A percentile compares a stretch with the other conserved stretches of the same genome.
Conservation (phyloP, 2,329 filamentous ascomycete species). For the Alternaria longipes region DNA sequence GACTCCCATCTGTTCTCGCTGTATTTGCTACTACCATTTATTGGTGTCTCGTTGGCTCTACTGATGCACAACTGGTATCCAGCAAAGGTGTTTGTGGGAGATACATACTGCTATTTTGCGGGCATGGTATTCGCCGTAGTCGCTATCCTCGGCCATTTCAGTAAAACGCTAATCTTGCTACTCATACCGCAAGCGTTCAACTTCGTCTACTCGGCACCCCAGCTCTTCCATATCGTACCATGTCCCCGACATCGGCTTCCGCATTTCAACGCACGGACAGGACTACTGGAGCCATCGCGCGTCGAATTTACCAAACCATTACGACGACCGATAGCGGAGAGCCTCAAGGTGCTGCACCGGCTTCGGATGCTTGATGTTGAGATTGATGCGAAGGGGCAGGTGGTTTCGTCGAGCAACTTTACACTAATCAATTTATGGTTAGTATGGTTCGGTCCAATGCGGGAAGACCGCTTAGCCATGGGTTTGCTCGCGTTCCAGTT, state of each 20-base stretch:
- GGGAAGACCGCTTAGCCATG: conserved; percentile 82
- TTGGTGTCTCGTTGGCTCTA: conserved; percentile 88
- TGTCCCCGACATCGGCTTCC: conserved; percentile 94
- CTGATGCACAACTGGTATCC: conserved; percentile 96
- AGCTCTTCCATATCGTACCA: conserved; percentile 88
- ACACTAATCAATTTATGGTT: conserved; percentile 96
- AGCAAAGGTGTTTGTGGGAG: conserved; percentile 92
- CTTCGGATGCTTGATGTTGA: conserved; percentile 74
- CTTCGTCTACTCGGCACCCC: conserved; percentile 91
- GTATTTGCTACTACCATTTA: conserved; percentile 92
- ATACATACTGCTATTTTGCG: conserved; percentile 99
- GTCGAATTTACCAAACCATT: conserved; percentile 80
- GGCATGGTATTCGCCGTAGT: conserved; percentile 99
- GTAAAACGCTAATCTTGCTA: conserved; percentile 91
- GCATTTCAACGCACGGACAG: conserved; percentile 84
- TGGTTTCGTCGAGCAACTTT: conserved; percentile 86
- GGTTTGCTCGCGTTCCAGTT: conserved; percentile 84
- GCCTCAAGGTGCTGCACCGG: conserved; percentile 73
- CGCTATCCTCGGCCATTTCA: conserved; percentile 96
- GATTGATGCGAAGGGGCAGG: conserved; percentile 71
- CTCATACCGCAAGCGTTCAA: conserved; percentile 96
- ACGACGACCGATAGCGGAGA: conserved; percentile 66
- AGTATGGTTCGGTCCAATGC: conserved; percentile 90
- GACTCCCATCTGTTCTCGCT: conserved; percentile 96
- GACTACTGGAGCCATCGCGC: conserved; percentile 84